Base-by-base conservation (phyloP, 2,329 filamentous ascomycete genomes). In the Xylariaceae sp. region DNA sequence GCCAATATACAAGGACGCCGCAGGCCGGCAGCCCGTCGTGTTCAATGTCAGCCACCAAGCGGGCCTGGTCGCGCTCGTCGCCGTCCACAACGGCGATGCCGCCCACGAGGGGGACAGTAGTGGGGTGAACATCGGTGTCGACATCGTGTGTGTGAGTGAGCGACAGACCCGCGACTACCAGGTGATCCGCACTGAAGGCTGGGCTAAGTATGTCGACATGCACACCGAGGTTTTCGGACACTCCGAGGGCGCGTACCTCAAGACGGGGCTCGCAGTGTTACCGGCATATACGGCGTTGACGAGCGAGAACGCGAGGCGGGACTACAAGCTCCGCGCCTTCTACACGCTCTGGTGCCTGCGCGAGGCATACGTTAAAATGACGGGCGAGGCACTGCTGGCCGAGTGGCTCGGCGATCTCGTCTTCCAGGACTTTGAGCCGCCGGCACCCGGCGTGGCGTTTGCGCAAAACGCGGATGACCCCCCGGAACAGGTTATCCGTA, bases 1-100 rank as follows among this genome's bases (percentile, higher is more conserved):
- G 68, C 81, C 81, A 41, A 67, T 80, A 48, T 83, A 74, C 66
- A 66, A 64, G 66, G 73, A 74, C 74, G 75, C 67, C 72, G 77
- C 58, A 61, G 80, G 62, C 60, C 72, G 54, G 53, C 71, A 76
- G 61, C 70, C 76, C 16, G 67, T 83, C n/a, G 63, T 73, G 58
- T 92, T 92, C 76, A 92, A 92, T 70, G 80, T 92, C 51, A 86
- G 82, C 43, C 88, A 92, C 69, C 88, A 92, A 73, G 85, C 85
- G 8, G 88, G 88, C 1, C 73, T 92, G 15, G 88, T 91, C 0
- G 80, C 81, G 2, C 73, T 92, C 29, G 77, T 87, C 12, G 85
- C 85, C 13, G 72, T 77, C 2, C 66, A 69, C 40, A 66, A 65
- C 18, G 69, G 71, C 62, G 61, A 55, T 21, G 48, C 47, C 26